These are phyloP conservation scores for Penicillium tannophilum DNA, from an alignment of 495 filamentous ascomycete genomes.

Conservation along the genomic window DNA sequence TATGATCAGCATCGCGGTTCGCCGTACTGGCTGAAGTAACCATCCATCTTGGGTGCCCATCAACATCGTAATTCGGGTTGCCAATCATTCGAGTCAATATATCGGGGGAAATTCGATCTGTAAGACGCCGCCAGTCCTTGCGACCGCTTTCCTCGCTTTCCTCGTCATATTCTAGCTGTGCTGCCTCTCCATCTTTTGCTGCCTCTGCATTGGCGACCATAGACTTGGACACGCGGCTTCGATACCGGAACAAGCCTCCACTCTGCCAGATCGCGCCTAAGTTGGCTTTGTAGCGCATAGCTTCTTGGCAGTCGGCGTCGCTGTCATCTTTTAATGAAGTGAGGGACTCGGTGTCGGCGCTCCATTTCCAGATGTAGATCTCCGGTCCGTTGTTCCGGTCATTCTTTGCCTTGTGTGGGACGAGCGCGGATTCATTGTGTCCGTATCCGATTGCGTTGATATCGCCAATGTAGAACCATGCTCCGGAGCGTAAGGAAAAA, in stretches of 20 bases:
- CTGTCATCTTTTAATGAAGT: conserved; percentile 26
- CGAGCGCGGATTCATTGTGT: conserved; percentile 19
- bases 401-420: conserved; percentile 9
- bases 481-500: conserved; percentile 59
- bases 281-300: conserved; percentile 47
- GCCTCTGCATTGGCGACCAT: conserved; percentile 16
- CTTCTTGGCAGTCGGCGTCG: conserved; percentile 34
- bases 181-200: conserved; percentile 7
- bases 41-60: conserved; percentile 44
- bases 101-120: conserved; percentile 38
- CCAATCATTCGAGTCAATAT: conserved; percentile 47
- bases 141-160: conserved; percentile 34
- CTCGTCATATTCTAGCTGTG: conserved; percentile 29
- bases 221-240: conserved; percentile 39
- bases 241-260: conserved; percentile 45
- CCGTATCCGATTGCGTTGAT: conserved; percentile 17
- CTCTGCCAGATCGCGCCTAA: conserved; percentile 43
- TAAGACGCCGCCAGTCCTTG: conserved; percentile 46
- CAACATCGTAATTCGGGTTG: conserved; percentile 36
- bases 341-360: conserved; percentile 34
- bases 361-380: conserved; percentile 53
- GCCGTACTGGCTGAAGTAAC: conserved; percentile 52
- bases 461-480: conserved; percentile 61
- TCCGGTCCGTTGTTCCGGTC: conserved; percentile 18
- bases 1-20: conserved; percentile 48